Base-by-base conservation (phyloP, 1,284 basidiomycete species). In the Puccinia horiana region DNA sequence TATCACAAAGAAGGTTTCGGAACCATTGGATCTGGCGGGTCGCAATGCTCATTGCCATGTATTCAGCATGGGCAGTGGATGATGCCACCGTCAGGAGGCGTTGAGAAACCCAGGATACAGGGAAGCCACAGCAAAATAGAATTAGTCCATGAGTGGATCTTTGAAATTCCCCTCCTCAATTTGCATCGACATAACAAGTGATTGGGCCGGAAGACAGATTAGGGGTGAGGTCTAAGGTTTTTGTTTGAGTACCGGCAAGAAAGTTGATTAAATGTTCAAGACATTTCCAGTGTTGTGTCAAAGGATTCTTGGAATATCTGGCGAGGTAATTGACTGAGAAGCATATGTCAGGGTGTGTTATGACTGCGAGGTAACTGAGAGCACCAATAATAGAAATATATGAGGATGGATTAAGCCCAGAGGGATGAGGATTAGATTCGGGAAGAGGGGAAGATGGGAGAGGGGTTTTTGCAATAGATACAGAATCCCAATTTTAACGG, bases 331-430 rank as follows among this genome's bases (percentile, higher is more conserved):
- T 74, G 4, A 74, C 72, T 14, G 72, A 9, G 35, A 74, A 74
- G 26, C 14, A 18, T 5, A 74, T 49, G 72, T 74, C 49, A 9
- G 72, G 72, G 11, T 44, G 40, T 9, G 47, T 54, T 23, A 6
- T 44, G 2, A 20, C n/a, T 1, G 47, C 8, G 4, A 54, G 9
- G n/a, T 74, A 74, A 37, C 44, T 74, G 8, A 74, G 42, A 1
- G 72, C 52, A 54, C 72, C 72, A 29, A 74, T 42, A 29, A 74
- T 47, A 16, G 72, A 74, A 2, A 74, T 8, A 29, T 49, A 74
- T 12, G 12, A 23, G 2, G 12, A 12, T n/a, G 42, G 47, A 11
- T 54, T 14, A 29, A 74, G 3, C 2, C 6, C 26, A 4, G 12
- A 2, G 47, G 16, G 12, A 12, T 2, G 2, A 12, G 8, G 1